Conservation (phyloP, 805 yeast species). For the Saccharomycopsis capsularis region DNA sequence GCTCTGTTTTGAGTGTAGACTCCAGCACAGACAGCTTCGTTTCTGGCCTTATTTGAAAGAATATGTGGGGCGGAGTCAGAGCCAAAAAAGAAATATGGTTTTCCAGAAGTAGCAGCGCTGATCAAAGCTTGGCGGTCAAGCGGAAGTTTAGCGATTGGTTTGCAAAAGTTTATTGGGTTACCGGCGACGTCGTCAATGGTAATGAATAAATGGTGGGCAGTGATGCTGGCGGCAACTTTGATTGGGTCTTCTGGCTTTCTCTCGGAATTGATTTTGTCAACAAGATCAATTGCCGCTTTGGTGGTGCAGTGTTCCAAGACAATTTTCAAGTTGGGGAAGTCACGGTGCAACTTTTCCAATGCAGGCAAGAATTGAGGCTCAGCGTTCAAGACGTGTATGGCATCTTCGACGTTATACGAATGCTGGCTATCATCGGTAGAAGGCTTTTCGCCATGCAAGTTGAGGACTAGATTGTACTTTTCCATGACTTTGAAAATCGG, state of each 20-base stretch:
- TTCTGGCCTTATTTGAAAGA: conserved; percentile 64
- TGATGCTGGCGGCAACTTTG: conserved; percentile 83
- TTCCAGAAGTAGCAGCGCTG: conserved; percentile 85
- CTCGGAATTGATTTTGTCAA: conserved; percentile 52
- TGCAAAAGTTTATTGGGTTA: conserved; percentile 88
- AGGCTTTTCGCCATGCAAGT: conserved; percentile 95
- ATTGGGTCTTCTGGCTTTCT: conserved; percentile 32
- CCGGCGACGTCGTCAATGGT: conserved; percentile 97
- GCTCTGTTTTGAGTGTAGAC: conserved; percentile 87
- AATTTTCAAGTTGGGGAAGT: conserved; percentile 17
- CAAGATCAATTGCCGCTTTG: conserved; percentile 74
- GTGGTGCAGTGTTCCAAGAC: conserved; percentile 50
- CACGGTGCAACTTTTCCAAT: conserved; percentile 51
- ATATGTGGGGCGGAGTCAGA: conserved; percentile 99
- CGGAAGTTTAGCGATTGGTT: conserved; percentile 95
- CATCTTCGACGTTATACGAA: conserved; percentile 39
- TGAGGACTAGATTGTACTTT: conserved; percentile 66
- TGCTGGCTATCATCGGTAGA: conserved; percentile 31
- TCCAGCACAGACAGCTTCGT: conserved; percentile 93
- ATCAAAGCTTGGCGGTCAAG: conserved; percentile 74
- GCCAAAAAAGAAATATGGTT: conserved; percentile 91
- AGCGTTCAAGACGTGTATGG: conserved; percentile 87
- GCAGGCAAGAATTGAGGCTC: conserved; percentile 92
- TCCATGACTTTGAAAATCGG: conserved; percentile 89
- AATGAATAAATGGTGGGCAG: conserved; percentile 88